Percentiles rank a stretch among this genome's conserved stretches.
Conservation (phyloP, 2,329 filamentous ascomycete genomes). For the Periconia macrospinosa region DNA sequence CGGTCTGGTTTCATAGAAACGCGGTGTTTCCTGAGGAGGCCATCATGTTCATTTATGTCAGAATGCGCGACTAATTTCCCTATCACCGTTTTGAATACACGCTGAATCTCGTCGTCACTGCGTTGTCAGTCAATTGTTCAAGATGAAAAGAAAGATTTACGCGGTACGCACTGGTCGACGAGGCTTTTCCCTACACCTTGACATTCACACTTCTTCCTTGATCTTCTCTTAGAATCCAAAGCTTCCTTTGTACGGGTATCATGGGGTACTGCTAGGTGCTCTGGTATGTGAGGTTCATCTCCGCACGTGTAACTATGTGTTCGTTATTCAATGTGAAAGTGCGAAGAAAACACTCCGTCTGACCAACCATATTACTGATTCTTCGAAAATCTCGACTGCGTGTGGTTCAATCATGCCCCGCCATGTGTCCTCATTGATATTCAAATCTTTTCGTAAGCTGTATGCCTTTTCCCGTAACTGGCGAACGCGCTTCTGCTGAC, state of each 20-base stretch:
- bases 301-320: neutral
- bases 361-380: neutral
- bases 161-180: neutral
- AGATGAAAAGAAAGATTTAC: neutral
- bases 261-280: neutral
- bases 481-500: neutral
- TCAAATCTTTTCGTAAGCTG: neutral
- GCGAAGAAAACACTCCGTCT: neutral
- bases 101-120: neutral
- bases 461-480: neutral
- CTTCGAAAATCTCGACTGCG: neutral
- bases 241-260: neutral
- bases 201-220: neutral
- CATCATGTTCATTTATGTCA: neutral
- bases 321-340: neutral
- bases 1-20: slow-evolving; percentile 18
- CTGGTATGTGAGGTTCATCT: neutral
- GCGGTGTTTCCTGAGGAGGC: neutral
- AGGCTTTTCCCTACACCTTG: neutral
- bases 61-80: neutral
- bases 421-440: neutral
- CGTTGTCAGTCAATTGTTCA: neutral
- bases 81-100: neutral
- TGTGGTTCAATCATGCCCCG: neutral
- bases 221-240: neutral